These are phyloP conservation scores for Chlorella variabilis DNA, from an alignment of 163 green algal species.

Conservation along the genomic window DNA sequence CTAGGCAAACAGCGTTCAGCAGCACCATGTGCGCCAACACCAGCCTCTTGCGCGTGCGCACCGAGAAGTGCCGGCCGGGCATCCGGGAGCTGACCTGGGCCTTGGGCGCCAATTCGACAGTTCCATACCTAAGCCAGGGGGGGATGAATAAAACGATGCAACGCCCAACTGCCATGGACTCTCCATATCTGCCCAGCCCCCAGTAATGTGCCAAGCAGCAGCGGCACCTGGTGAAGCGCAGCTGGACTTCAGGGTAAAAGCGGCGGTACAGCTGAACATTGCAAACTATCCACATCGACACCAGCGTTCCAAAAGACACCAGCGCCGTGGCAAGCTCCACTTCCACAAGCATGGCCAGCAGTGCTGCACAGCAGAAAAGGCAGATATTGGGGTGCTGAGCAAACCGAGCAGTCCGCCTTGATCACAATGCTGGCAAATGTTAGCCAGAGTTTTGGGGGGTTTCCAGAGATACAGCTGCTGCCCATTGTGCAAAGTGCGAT, in stretches of 20 bases:
- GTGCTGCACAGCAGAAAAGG: neutral
- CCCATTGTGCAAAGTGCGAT: too few relatives aligned
- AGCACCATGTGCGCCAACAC: slow-evolving; percentile 37
- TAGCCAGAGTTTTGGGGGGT: too few relatives aligned
- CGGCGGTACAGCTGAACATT: slow-evolving; percentile 42
- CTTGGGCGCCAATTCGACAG: neutral
- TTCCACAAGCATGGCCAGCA: slow-evolving; percentile 4
- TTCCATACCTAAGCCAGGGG: neutral
- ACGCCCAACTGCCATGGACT: too few relatives aligned
- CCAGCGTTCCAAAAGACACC: slow-evolving; percentile 39
- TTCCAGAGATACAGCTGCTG: too few relatives aligned
- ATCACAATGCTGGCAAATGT: too few relatives aligned
- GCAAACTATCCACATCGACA: slow-evolving; percentile 40
- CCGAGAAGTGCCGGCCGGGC: neutral
- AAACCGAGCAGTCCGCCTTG: too few relatives aligned
- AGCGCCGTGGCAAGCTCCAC: neutral
- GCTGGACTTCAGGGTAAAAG: slow-evolving; percentile 9
- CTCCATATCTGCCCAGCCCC: too few relatives aligned
- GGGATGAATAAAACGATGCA: too few relatives aligned
- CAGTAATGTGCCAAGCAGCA: neutral
- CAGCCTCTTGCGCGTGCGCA: slow-evolving; percentile 3
- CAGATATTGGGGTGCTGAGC: too few relatives aligned
- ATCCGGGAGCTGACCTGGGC: neutral
- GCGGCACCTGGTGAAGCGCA: slow-evolving; percentile 8
- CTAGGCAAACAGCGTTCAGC: slow-evolving; percentile 30